Percentiles rank a stretch among this genome's conserved stretches.
phyloP scores from a whole-genome alignment of 2,329 filamentous ascomycete species.

The Aspergillus neoniger region DNA sequence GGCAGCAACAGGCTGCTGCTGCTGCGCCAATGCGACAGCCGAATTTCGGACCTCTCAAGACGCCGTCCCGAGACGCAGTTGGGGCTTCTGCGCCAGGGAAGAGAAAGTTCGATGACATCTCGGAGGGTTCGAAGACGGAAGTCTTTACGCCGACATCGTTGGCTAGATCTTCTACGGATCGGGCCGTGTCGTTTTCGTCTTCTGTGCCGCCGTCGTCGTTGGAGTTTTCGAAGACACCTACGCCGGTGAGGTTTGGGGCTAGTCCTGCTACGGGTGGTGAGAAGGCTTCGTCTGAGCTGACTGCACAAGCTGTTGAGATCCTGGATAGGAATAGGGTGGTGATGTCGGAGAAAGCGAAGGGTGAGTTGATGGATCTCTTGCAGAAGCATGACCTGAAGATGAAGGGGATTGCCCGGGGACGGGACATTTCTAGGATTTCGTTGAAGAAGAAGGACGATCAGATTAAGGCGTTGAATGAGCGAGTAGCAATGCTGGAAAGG shows the following conservation, averaged over 20 bases:
- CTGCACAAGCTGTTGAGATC: slow-evolving; percentile 30
- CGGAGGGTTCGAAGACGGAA: slow-evolving; percentile 2
- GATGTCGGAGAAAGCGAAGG: slow-evolving; percentile 35
- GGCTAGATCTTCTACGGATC: neutral
- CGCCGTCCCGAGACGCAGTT: slow-evolving; percentile 1
- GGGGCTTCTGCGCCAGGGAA: slow-evolving; percentile 41
- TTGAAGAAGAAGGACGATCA: slow-evolving; percentile 66
- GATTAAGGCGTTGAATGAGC: slow-evolving; percentile 65
- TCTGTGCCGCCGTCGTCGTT: slow-evolving; percentile 26
- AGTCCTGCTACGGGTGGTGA: slow-evolving; percentile 20
- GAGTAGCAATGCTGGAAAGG: slow-evolving; percentile 60
- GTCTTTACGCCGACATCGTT: slow-evolving; percentile 7
- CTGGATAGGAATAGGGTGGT: slow-evolving; percentile 38
- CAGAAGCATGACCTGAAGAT: slow-evolving; percentile 59
- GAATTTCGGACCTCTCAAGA: slow-evolving; percentile 36
- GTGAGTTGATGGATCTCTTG: slow-evolving; percentile 48
- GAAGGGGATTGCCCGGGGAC: slow-evolving; percentile 63
- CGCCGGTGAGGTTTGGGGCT: slow-evolving; percentile 34
- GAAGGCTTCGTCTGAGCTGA: slow-evolving; percentile 23
- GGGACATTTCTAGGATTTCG: slow-evolving; percentile 65
- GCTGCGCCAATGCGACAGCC: slow-evolving; percentile 26
- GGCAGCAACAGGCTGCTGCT: neutral
- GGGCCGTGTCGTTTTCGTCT: slow-evolving; percentile 6
- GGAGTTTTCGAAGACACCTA: slow-evolving; percentile 37
- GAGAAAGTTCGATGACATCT: slow-evolving; percentile 27